phyloP scores from a whole-genome alignment of 2,329 filamentous ascomycete genomes.

The Diaporthe sp. region DNA sequence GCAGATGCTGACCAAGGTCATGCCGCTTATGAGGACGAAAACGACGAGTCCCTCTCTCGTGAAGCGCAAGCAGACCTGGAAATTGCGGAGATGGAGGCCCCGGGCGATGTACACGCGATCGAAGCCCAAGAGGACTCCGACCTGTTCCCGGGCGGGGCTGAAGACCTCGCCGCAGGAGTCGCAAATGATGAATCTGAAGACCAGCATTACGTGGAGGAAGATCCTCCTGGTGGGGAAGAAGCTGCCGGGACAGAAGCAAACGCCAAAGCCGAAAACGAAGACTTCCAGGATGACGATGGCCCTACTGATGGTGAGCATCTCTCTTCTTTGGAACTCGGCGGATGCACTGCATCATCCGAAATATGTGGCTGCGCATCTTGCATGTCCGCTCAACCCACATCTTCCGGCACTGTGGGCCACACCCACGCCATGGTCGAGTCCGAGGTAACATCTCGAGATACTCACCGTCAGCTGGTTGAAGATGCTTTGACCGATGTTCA shows the following conservation, averaged over 20 bases:
- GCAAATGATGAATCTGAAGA: background rate
- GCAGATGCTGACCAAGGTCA: background rate
- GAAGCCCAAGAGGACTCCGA: background rate
- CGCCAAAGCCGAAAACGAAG: background rate
- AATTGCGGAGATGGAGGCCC: background rate
- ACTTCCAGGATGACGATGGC: constrained; percentile 20
- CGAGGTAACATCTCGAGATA: background rate
- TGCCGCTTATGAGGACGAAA: background rate
- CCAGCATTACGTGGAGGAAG: background rate
- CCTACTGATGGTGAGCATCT: constrained; percentile 31
- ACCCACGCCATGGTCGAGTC: background rate
- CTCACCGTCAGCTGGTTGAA: background rate
- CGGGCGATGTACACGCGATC: background rate
- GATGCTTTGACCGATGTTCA: background rate
- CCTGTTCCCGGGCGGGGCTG: background rate
- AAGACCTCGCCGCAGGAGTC: background rate
- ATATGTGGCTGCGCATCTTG: constrained; percentile 29
- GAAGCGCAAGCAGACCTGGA: constrained; percentile 2
- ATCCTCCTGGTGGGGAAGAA: background rate
- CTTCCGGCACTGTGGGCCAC: background rate
- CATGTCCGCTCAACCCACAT: background rate
- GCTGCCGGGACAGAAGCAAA: background rate
- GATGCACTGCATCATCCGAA: constrained; percentile 5
- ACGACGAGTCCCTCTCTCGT: background rate
- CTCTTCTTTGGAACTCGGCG: constrained; percentile 4